Evolutionary conservation across 1,139 yeast species (phyloP), one percentile per base, ranked within the genome.

Genomic region (Scheffersomyces segobiensis): DNA sequence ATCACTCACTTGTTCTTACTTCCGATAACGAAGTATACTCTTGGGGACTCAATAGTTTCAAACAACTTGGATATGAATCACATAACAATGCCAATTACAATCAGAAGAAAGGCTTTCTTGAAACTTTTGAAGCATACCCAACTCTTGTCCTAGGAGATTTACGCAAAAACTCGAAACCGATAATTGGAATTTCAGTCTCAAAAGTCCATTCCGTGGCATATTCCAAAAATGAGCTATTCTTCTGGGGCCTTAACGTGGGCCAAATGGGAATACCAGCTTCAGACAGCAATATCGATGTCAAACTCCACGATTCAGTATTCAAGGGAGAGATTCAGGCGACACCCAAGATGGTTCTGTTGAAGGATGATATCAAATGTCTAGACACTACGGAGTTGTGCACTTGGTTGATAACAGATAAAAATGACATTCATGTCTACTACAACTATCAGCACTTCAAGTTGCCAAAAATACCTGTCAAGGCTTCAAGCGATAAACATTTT

Each of bases 181-280:
- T 86, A 4, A 71, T 72, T 17, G 92, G 93, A 0, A 77, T 89
- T 10, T 75, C 88, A 0, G 88, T 91, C 14, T 91, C 97, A 1
- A 86, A 83, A 53, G 80, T 88, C 22, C 97, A 91, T 69, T 86
- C 96, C 0, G 80, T 89, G 5, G 91, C 84, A 0, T 89, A 80
- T 63, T 78, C 89, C 0, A 78, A 76, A 39, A 71, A 79, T 47
- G 82, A 80, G 12, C 66, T 92, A 7, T 84, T 78, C 61, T 74
- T 87, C 49, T 92, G 97, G 97, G 98, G 98, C 0, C 74, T 89
- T 46, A 91, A 92, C 68, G 75, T 87, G 42, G 98, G 98, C 0
- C 98, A 93, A 69, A 87, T 93, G 87, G 97, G 96, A 1, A 79
- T 85, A 53, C 60, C 72, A 8, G 51, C 68, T 3, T 56, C 56